These are phyloP conservation scores for Alternaria arbusti DNA, from an alignment of 2,329 filamentous ascomycete species.

Conservation along the genomic window DNA sequence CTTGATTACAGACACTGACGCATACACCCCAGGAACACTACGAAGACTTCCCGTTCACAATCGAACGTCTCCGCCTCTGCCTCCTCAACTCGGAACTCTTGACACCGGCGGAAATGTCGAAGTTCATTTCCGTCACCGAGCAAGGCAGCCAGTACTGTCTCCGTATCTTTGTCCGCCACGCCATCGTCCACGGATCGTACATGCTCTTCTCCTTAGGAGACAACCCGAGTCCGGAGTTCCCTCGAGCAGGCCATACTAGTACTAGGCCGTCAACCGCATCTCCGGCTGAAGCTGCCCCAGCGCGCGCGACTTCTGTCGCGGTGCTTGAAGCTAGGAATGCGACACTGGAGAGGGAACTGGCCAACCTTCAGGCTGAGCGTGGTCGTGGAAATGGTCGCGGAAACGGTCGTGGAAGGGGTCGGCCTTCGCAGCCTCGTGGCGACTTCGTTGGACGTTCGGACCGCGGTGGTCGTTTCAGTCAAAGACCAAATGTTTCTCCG, in stretches of 20 bases:
- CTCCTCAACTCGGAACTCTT: conserved; percentile 6
- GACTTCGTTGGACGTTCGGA: background rate
- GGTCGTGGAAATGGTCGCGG: background rate
- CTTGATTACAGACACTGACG: background rate
- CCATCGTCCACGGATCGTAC: conserved; percentile 2
- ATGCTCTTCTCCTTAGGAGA: conserved; percentile 8
- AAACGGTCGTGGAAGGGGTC: background rate
- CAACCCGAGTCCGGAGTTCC: conserved; percentile 2
- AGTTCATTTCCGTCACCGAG: background rate
- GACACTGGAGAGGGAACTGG: background rate
- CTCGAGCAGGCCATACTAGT: background rate
- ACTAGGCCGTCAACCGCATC: background rate
- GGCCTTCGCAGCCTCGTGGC: background rate
- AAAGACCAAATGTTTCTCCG: background rate
- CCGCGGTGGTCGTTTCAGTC: background rate
- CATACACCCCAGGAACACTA: conserved; percentile 2
- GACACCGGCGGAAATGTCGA: background rate
- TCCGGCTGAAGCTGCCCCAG: too few species aligned
- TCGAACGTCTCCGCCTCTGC: conserved; percentile 13
- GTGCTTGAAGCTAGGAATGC: background rate
- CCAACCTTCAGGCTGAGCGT: background rate
- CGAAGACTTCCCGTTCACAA: conserved; percentile 13
- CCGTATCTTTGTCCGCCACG: conserved; percentile 14
- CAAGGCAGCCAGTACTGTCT: background rate
- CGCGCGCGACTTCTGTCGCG: background rate